Base-by-base conservation (phyloP, 768 basidiomycete species). In the Boletus coccyginus region DNA sequence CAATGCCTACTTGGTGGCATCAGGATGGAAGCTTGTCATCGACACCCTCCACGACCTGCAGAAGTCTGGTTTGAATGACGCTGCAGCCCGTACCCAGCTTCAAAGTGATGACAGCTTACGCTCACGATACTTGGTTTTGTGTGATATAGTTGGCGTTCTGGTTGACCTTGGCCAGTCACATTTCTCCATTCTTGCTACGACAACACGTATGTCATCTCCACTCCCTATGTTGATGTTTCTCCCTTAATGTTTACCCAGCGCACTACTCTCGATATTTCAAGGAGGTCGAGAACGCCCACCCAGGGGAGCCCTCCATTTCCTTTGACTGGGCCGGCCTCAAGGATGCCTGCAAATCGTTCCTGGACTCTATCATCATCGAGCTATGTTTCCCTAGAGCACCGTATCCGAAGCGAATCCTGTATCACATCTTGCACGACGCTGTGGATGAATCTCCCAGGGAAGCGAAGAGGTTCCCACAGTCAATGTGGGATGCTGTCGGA, bases 281-380 rank as follows among this genome's bases (percentile, higher is more conserved):
- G 70, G 70, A 60, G 61, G 63, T 66, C 61, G 59, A 77, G 70
- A 57, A 66, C 58, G 46, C 54, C 1, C 75, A 78, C 35, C 70
- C 72, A 0, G 76, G 76, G 16, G 79, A 83, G 35, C 70, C 77
- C 13, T 83, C 83, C 58, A 76, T 84, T 43, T 73, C 80, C 12
- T 92, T 94, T 67, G 85, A 89, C 62, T 86, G 82, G 82, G 73
- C 59, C 8, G 78, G 78, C 49, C 70, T 90, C 57, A 82, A 83
- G 61, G 77, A 77, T 32, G 85, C 86, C 21, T 83, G 87, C 62
- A 78, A 80, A 62, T 93, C 92, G 5, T 92, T 91, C 73, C 70
- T 92, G 47, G 91, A 92, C 69, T 90, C 89, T 1, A 88, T 92
- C 55, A 81, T 94, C 58, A 81, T 93, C 56, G 92, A 94, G 66